Conservation (phyloP, 2,329 filamentous ascomycete genomes). For the Penicillium sp. region DNA sequence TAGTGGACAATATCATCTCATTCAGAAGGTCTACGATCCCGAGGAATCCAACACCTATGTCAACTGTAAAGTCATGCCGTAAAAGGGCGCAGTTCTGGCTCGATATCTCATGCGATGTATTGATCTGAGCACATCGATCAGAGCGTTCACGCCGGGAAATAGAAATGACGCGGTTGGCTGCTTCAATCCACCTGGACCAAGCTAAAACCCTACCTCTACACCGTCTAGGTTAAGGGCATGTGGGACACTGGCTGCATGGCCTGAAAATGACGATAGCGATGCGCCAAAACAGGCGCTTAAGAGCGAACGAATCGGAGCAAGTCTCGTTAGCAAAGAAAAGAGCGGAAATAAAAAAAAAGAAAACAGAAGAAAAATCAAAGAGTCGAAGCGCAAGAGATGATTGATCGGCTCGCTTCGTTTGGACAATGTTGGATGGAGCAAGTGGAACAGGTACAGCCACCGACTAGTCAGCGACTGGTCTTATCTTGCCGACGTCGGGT, state of each 20-base stretch:
- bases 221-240: background rate
- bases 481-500: background rate
- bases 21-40: no score
- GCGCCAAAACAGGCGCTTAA: background rate
- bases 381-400: background rate
- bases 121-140: no score
- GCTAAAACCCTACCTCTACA: background rate
- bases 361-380: background rate
- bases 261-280: background rate
- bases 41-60: no score
- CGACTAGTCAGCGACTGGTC: background rate
- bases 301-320: background rate
- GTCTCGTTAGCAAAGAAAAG: background rate
- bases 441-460: background rate
- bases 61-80: no score
- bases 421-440: background rate
- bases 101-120: no score
- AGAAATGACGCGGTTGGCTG: no score
- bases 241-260: no score
- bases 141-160: no score
- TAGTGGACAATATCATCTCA: no score
- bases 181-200: no score
- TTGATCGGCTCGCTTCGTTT: background rate
- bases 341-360: background rate
- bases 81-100: no score